These are phyloP conservation scores for Aristolochia fimbriata DNA, from an alignment of 164 flowering plant genomes.

Conservation along the genomic window DNA sequence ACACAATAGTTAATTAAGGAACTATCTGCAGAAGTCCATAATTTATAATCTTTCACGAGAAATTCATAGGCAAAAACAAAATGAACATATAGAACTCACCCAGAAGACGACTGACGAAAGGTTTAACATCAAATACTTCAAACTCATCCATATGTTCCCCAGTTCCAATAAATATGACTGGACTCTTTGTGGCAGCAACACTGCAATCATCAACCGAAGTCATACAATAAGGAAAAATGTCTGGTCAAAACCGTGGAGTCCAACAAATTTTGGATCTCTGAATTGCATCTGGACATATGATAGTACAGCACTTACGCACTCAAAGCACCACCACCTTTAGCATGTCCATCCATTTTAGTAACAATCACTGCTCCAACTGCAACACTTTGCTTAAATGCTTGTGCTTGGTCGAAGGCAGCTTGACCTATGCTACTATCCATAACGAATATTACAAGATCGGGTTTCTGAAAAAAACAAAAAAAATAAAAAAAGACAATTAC, in stretches of 20 bases:
- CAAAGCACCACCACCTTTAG: constrained; percentile 36
- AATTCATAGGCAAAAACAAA: neutral
- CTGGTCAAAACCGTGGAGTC: no score
- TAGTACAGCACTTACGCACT: constrained; percentile 22
- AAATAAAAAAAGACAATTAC: neutral
- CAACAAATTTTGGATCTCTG: no score
- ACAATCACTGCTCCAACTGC: constrained; percentile 93
- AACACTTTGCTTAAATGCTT: constrained; percentile 96
- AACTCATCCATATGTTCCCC: constrained; percentile 99
- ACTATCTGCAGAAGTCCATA: neutral
- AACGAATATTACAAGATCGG: constrained; percentile 92
- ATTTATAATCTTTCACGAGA: neutral
- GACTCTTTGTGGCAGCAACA: constrained; percentile 98
- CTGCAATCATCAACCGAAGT: constrained; percentile 22
- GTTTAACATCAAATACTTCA: constrained; percentile 97
- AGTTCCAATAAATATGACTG: constrained; percentile 91
- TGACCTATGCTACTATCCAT: constrained; percentile 99
- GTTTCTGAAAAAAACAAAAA: constrained; percentile 50
- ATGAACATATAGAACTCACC: constrained; percentile 25
- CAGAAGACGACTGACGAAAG: constrained; percentile 93
- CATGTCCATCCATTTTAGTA: constrained; percentile 33
- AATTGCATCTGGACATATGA: no score
- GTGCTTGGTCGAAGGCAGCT: constrained; percentile 99
- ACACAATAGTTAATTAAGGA: neutral
- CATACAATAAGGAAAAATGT: no score